Percentiles rank a stretch among this genome's conserved stretches.
phyloP scores from a whole-genome alignment of 371 early-diverging fungal genomes.

The Haplosporangium sp. region DNA sequence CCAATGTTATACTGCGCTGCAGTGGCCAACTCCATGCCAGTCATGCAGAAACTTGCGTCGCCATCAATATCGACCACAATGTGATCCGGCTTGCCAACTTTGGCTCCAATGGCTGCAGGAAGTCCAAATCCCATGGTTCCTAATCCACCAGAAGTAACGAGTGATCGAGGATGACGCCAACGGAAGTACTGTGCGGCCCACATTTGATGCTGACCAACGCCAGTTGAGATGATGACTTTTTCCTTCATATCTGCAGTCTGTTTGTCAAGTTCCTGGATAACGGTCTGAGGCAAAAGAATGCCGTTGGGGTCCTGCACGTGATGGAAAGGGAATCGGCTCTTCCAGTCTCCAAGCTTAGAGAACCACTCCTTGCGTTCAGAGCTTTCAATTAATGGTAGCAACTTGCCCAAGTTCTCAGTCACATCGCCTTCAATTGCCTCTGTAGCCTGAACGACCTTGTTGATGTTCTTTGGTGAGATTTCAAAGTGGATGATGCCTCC shows the following conservation, averaged over 20 bases:
- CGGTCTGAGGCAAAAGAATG: constrained; percentile 90
- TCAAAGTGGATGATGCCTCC: constrained; percentile 99
- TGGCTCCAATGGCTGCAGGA: constrained; percentile 96
- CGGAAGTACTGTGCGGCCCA: constrained; percentile 92
- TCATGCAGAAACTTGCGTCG: constrained; percentile 98
- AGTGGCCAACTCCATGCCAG: constrained; percentile 96
- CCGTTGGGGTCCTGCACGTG: constrained; percentile 68
- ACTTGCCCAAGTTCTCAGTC: constrained; percentile 79
- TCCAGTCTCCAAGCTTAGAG: constrained; percentile 84
- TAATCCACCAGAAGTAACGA: constrained; percentile 95
- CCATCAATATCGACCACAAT: constrained; percentile 97
- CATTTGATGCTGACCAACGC: constrained; percentile 99
- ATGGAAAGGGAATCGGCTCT: constrained; percentile 89
- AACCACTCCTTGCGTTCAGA: constrained; percentile 87
- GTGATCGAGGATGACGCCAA: constrained; percentile 90
- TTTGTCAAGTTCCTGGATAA: constrained; percentile 90
- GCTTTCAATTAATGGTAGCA: constrained; percentile 83
- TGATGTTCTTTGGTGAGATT: constrained; percentile 98
- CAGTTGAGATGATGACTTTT: constrained; percentile 94
- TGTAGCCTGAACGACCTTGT: constrained; percentile 94
- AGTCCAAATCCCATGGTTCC: constrained; percentile 99
- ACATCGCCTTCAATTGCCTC: constrained; percentile 96
- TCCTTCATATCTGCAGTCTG: constrained; percentile 87
- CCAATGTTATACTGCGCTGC: constrained; percentile 96
- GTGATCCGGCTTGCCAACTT: constrained; percentile 92